A percentile compares a stretch with the other conserved stretches of the same genome.
Evolutionary conservation across 2,329 filamentous ascomycete species (phyloP).

Genomic region (Phialocephala subalpina): DNA sequence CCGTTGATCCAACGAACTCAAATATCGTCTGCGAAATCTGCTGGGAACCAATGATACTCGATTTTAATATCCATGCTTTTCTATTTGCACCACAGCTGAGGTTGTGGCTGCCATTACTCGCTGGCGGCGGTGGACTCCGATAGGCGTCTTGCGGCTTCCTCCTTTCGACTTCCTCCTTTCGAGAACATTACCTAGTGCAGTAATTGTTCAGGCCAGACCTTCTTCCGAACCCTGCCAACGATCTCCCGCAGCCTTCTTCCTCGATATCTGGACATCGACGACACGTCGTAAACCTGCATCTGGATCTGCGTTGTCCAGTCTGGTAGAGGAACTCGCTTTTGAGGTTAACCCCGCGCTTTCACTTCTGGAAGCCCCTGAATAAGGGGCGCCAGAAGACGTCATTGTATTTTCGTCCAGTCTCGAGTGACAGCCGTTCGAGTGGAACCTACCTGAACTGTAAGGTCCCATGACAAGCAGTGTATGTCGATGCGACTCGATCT

Average conservation of each 20-base stretch:
- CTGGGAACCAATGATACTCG: neutral
- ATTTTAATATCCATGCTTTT: neutral
- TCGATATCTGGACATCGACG: neutral
- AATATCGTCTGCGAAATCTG: neutral
- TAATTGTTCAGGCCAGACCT: neutral
- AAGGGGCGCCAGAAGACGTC: neutral
- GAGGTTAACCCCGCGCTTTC: neutral
- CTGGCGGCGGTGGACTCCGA: neutral
- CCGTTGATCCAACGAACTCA: neutral
- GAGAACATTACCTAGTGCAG: constrained; percentile 4
- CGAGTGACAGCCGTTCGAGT: constrained; percentile 3
- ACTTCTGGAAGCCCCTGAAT: constrained; percentile 4
- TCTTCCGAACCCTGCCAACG: neutral
- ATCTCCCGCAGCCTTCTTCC: neutral
- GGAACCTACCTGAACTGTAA: constrained; percentile 2
- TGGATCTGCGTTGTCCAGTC: neutral
- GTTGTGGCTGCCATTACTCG: neutral
- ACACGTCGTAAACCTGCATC: neutral
- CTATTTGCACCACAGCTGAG: neutral
- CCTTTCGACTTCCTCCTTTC: neutral
- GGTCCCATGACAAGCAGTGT: constrained; percentile 8
- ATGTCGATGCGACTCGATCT: constrained; percentile 10
- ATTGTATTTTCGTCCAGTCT: neutral
- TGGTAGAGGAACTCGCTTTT: neutral
- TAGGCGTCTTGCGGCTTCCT: neutral